Conservation (phyloP, 768 basidiomycete genomes). For the Boletales sp. region DNA sequence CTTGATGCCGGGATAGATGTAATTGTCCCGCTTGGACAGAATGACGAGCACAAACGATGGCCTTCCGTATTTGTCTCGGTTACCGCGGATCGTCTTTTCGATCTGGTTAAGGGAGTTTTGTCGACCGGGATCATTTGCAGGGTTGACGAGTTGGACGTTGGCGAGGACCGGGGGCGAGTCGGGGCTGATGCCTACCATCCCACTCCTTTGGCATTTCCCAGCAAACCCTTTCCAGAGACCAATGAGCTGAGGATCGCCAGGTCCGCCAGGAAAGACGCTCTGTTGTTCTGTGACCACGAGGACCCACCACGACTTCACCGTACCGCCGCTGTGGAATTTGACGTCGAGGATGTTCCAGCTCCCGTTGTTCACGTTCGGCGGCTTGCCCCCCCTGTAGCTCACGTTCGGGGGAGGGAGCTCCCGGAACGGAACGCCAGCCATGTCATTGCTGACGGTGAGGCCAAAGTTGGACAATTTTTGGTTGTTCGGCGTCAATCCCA, state of each 20-base stretch:
- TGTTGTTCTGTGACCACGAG: constrained; percentile 56
- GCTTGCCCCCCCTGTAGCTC: constrained; percentile 46
- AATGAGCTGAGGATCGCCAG: constrained; percentile 28
- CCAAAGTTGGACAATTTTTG: constrained; percentile 53
- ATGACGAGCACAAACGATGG: constrained; percentile 71
- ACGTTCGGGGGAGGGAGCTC: constrained; percentile 58
- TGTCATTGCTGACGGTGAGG: constrained; percentile 49
- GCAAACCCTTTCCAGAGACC: constrained; percentile 51
- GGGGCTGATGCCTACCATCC: constrained; percentile 60
- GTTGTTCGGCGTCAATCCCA: constrained; percentile 47
- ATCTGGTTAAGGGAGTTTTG: constrained; percentile 39
- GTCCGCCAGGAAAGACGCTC: constrained; percentile 34
- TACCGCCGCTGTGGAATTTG: constrained; percentile 57
- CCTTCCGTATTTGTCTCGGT: constrained; percentile 28
- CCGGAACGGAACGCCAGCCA: constrained; percentile 64
- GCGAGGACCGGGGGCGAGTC: constrained; percentile 34
- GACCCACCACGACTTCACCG: constrained; percentile 60
- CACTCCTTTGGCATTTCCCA: constrained; percentile 53
- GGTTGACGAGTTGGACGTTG: constrained; percentile 17
- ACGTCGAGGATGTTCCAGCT: constrained; percentile 77
- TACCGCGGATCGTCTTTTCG: constrained; percentile 35
- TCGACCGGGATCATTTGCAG: constrained; percentile 33
- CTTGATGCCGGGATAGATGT: constrained; percentile 81
- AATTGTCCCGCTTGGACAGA: constrained; percentile 64
- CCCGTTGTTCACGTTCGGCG: constrained; percentile 49